A percentile compares a stretch with the other conserved stretches of the same genome.
Conservation (phyloP, 1,284 basidiomycete species). For the Ceratobasidium sp. region DNA sequence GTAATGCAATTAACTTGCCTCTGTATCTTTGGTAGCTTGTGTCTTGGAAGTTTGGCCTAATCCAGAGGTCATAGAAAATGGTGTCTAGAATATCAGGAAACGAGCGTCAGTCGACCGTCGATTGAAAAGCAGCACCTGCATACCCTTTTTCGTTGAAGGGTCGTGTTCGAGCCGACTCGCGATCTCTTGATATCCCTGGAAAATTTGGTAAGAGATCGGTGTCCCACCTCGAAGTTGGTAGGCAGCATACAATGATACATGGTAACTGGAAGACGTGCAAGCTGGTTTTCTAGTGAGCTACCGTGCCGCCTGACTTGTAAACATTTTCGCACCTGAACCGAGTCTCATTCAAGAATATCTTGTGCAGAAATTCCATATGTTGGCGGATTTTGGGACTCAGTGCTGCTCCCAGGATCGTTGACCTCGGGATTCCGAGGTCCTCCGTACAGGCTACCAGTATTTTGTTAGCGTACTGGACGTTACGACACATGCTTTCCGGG, state of each 20-base stretch:
- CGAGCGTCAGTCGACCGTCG: too few species aligned
- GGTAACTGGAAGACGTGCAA: conserved; percentile 4
- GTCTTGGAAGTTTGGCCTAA: not conserved
- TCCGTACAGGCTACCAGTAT: not conserved
- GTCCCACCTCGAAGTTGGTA: not conserved
- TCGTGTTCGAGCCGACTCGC: not conserved
- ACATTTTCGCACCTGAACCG: not conserved
- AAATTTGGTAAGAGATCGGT: not conserved
- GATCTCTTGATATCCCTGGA: not conserved
- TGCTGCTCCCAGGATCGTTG: not conserved
- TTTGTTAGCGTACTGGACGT: not conserved
- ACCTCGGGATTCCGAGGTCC: not conserved
- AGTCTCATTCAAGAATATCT: not conserved
- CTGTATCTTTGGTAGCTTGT: not conserved
- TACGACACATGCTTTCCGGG: not conserved
- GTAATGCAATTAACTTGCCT: not conserved
- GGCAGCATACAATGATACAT: not conserved
- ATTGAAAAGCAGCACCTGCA: not conserved
- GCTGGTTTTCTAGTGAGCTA: not conserved
- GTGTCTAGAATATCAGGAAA: not conserved
- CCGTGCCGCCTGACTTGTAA: not conserved
- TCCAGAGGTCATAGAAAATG: conserved; percentile 1
- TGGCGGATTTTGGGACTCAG: not conserved
- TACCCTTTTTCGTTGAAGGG: not conserved
- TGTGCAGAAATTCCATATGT: not conserved